Evolutionary conservation across 148 eudicot species (phyloP).

Genomic region (Mesembryanthemum crystallinum): DNA sequence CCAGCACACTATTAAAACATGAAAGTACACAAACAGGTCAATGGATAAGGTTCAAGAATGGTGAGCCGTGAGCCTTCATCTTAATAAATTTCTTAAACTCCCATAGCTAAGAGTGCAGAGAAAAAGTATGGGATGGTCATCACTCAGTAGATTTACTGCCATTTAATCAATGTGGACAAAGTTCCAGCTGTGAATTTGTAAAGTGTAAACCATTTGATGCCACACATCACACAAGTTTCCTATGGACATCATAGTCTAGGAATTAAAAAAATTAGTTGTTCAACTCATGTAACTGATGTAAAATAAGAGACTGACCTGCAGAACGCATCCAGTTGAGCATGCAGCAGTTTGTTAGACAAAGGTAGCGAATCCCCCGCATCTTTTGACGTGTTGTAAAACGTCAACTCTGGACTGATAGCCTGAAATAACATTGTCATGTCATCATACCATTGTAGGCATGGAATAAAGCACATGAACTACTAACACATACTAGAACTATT

Average conservation of each 20-base stretch:
- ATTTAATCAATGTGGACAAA: not conserved
- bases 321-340: constrained; percentile 83
- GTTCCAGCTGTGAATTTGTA: not conserved
- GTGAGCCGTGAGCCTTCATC: not conserved
- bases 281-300: not conserved
- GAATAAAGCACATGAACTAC: not conserved
- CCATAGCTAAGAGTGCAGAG: not conserved
- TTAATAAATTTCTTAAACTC: not conserved
- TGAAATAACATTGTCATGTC: constrained; percentile 36
- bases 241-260: not conserved
- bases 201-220: too few relatives aligned
- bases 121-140: not conserved
- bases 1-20: not conserved
- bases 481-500: not conserved
- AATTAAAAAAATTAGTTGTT: not conserved
- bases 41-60: not conserved
- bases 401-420: constrained; percentile 96
- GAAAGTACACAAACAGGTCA: not conserved
- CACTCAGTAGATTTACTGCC: not conserved
- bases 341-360: constrained; percentile 84
- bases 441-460: constrained; percentile 3
- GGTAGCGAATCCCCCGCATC: constrained; percentile 49
- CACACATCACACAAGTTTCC: not conserved
- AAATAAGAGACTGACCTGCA: constrained; percentile 57
- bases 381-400: constrained; percentile 81